Evolutionary conservation across 371 early-diverging fungal species (phyloP), one percentile per base, ranked within the genome.

Genomic region (Circinella minor): DNA sequence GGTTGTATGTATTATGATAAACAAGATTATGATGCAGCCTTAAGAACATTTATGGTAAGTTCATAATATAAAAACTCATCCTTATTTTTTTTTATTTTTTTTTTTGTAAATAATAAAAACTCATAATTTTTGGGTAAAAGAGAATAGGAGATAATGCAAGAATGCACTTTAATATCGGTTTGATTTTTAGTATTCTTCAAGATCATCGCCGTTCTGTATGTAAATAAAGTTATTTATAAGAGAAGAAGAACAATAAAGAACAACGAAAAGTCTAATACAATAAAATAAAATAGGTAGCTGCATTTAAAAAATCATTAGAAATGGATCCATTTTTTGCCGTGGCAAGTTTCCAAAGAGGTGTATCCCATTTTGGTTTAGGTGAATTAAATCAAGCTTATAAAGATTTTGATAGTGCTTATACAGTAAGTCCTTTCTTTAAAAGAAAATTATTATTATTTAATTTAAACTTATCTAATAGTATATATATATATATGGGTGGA

Each of bases 81-180:
- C n/a, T n/a, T 15, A 5, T 4, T n/a, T 49, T 11, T 49, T 38
- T 8, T 36, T 6, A 55, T 61, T 20, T 61, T 51, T 48, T 51
- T 15, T 18, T 37, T 18, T 11, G 4, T n/a, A 20, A 55, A 49
- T 20, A 55, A 38, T 38, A 27, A 59, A 51, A 59, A 49, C 18
- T 54, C 36, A 18, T 7, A 49, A 39, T n/a, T n/a, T 9, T n/a
- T 46, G 17, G 15, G 13, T 17, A 15, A 51, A 51, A 95, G 94
- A 81, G 86, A 51, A 94, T 97, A 65, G 96, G 95, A 37, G 95
- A 96, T 75, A 89, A 90, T 27, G 91, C 98, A 55, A 95, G 95
- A 82, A 94, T 97, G 68, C 93, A 95, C 81, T 98, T 96, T 80
- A 98, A 97, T 79, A 93, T 97, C 73, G 97, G 94, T 11, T 87